Conservation (phyloP, 1,284 basidiomycete species). For the Xerocomus nothofagi region DNA sequence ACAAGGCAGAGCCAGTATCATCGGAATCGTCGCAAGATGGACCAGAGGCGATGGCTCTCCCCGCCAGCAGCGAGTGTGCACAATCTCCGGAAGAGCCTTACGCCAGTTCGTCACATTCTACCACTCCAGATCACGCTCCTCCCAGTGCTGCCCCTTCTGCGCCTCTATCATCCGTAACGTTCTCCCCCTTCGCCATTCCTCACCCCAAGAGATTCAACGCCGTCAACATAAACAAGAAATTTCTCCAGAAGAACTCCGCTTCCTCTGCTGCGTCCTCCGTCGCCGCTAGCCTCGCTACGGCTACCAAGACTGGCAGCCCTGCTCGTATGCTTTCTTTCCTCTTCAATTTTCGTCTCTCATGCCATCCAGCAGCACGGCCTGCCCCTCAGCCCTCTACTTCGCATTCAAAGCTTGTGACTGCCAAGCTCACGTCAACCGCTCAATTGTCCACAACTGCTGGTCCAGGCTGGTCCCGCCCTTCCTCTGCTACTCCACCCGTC, state of each 20-base stretch:
- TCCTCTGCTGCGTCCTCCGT: conserved; percentile 38
- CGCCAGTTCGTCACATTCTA: conserved; percentile 9
- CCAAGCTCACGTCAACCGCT: conserved; percentile 75
- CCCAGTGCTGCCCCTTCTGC: conserved; percentile 20
- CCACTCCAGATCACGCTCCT: conserved; percentile 25
- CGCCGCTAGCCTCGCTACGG: conserved; percentile 39
- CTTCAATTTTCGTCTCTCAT: conserved; percentile 1
- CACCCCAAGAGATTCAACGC: conserved; percentile 85
- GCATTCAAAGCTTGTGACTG: conserved; percentile 77
- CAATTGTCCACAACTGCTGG: conserved; percentile 55
- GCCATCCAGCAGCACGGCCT: conserved; percentile 50
- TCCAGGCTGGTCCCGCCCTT: conserved; percentile 75
- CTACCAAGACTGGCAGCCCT: conserved; percentile 49
- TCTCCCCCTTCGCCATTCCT: conserved; percentile 37
- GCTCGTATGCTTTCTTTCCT: conserved; percentile 45
- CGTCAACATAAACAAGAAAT: conserved; percentile 92
- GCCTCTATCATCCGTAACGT: conserved; percentile 15
- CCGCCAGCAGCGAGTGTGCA: conserved; percentile 11
- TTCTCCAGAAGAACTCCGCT: conserved; percentile 78
- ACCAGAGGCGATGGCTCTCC: conserved; percentile 27
- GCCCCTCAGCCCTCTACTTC: conserved; percentile 51
- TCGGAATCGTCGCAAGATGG: conserved; percentile 47
- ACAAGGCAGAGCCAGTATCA: conserved; percentile 44
- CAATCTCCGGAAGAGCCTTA: conserved; percentile 19
- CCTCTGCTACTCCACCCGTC: conserved; percentile 60